Evolutionary conservation across 2,329 filamentous ascomycete genomes (phyloP), one percentile per base, ranked within the genome.

Genomic region (Colletotrichum sp.): DNA sequence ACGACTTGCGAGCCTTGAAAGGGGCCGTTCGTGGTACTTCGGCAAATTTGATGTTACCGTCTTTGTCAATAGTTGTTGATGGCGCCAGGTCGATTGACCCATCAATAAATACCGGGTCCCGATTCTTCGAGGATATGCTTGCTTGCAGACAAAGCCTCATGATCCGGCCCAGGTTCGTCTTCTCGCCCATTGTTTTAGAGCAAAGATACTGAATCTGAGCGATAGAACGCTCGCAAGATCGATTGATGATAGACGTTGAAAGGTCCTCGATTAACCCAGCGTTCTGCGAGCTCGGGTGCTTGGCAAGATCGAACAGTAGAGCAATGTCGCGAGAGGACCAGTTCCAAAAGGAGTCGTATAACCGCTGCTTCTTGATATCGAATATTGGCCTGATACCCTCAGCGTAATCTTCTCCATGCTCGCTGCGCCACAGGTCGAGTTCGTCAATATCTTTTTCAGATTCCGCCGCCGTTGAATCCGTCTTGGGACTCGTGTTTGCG

Each of bases 121-220:
- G 52, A 22, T 52, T 62, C 16, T 72, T 68, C 4, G 63, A 67
- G 5, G 55, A 68, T 11, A 67, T 61, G 32, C 63, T 62, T 8
- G 64, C 70, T 27, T 68, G 52, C 4, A 68, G 36, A 27, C 70
- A 72, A 15, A 72, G n/a, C 34, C 52, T 52, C 70, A 72, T 72
- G 15, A 68, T 61, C 6, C 70, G 34, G 13, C 70, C 70, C 19
- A 62, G 29, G 87, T 99, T 99, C 2, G 97, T 99, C 88, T 99
- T 97, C 75, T 97, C 97, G 67, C 96, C 94, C 82, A 99, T 96
- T 0, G 96, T 96, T 1, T 99, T 97, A 82, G 99, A 97, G 83
- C 99, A 99, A 87, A 99, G 96, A 82, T 99, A 98, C 84, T 99
- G 97, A 96, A 99, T 99, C 87, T 98, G 99, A 80, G 99, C 96